Evolutionary conservation across 257 asterid species (phyloP).

Genomic region (Salvia miltiorrhiza): DNA sequence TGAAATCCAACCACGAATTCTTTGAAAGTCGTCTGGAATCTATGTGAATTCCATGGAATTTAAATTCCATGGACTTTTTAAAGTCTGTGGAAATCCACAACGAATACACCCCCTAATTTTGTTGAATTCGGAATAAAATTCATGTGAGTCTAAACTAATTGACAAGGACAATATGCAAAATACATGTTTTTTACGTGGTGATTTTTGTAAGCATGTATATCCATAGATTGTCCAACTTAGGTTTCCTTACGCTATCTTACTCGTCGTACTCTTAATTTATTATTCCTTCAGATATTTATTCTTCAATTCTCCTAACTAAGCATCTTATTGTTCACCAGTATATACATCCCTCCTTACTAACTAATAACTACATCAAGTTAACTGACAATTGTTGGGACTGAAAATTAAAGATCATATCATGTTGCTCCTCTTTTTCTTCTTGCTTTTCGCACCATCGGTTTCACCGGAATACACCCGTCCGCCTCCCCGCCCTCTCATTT

Average conservation of each 20-base stretch:
- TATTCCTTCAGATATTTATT: neutral
- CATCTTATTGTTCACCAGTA: neutral
- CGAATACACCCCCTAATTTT: no score
- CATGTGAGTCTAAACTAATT: neutral
- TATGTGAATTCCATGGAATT: no score
- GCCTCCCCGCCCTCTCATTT: conserved; percentile 46
- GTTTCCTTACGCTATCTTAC: conserved; percentile 38
- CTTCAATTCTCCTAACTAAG: neutral
- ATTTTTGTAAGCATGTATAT: conserved; percentile 24
- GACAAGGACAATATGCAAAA: neutral
- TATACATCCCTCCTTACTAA: neutral
- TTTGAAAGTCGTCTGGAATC: no score
- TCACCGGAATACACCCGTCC: conserved; percentile 69
- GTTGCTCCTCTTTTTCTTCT: conserved; percentile 18
- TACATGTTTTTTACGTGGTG: neutral
- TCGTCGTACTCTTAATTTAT: neutral
- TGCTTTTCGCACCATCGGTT: conserved; percentile 17
- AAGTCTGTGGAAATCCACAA: no score
- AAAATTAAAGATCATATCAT: no score
- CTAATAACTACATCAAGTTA: neutral
- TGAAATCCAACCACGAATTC: no score
- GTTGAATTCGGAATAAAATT: neutral
- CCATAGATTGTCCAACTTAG: conserved; percentile 7
- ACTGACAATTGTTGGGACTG: neutral
- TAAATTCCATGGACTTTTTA: no score